Conservation (phyloP, 805 yeast genomes). For the Diddensiella caesifluorescens region DNA sequence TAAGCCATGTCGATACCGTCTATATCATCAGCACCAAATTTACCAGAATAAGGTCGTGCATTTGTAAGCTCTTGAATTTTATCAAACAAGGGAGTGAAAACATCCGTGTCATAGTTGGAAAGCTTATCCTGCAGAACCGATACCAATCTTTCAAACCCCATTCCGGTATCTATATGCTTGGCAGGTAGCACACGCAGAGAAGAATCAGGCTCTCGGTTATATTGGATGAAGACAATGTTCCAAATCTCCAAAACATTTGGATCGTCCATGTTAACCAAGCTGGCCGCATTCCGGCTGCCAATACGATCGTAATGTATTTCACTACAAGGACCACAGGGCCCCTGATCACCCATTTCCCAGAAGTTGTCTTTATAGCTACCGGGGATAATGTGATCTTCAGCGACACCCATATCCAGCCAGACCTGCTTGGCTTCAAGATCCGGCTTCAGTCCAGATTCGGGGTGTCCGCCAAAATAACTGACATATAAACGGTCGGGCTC, state of each 20-base stretch:
- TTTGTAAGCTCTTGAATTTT: constrained; percentile 91
- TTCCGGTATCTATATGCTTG: constrained; percentile 95
- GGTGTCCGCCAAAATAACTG: constrained; percentile 94
- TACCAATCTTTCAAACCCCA: constrained; percentile 97
- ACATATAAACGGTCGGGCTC: constrained; percentile 80
- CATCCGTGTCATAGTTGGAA: constrained; percentile 97
- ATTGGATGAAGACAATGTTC: constrained; percentile 97
- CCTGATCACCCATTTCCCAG: constrained; percentile 99
- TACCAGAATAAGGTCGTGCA: constrained; percentile 85
- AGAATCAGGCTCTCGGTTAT: constrained; percentile 86
- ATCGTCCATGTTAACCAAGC: constrained; percentile 90
- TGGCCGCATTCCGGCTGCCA: constrained; percentile 94
- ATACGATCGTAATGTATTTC: constrained; percentile 97
- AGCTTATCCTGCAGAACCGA: constrained; percentile 85
- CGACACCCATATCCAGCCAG: constrained; percentile 85
- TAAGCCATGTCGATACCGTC: constrained; percentile 98
- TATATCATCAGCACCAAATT: constrained; percentile 83
- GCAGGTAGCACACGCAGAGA: constrained; percentile 80
- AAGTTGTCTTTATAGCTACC: constrained; percentile 90
- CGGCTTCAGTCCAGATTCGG: constrained; percentile 73
- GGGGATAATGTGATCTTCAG: constrained; percentile 87
- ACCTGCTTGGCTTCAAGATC: constrained; percentile 87
- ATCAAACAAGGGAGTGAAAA: constrained; percentile 80
- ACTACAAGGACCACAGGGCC: constrained; percentile 99
- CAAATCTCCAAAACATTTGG: constrained; percentile 97